Evolutionary conservation across 257 asterid genomes (phyloP).

Genomic region (Knoxia roxburghii): DNA sequence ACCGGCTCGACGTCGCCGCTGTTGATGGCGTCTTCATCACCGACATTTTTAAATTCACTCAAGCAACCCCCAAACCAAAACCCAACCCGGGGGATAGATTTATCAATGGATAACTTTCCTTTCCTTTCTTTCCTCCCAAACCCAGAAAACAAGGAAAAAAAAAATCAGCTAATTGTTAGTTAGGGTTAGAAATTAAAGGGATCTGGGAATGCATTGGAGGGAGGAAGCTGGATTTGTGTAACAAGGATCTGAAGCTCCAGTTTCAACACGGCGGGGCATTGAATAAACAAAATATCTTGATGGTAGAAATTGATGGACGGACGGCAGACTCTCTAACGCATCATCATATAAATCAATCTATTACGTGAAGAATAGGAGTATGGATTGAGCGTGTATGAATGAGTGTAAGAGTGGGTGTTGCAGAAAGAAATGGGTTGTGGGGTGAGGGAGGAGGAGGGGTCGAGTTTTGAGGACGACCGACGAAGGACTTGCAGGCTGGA

Average conservation of each 20-base stretch:
- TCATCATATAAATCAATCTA: no score
- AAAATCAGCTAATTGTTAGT: neutral
- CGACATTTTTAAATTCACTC: constrained; percentile 27
- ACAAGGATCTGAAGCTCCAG: constrained; percentile 20
- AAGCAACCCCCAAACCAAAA: neutral
- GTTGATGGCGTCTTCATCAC: constrained; percentile 35
- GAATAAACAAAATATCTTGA: neutral
- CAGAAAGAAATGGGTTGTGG: neutral
- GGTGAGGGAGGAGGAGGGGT: neutral
- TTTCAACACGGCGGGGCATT: neutral
- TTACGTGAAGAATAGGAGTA: neutral
- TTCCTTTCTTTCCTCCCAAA: neutral
- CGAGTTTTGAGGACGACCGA: constrained; percentile 27
- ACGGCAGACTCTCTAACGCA: neutral
- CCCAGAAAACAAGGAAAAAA: neutral
- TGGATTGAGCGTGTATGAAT: neutral
- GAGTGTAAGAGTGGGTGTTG: neutral
- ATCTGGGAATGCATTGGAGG: constrained; percentile 15
- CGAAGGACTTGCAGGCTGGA: constrained; percentile 21
- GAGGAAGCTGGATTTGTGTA: neutral
- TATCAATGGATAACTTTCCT: neutral
- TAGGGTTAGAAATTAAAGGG: constrained; percentile 3
- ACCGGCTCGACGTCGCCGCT: constrained; percentile 30
- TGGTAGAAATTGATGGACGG: neutral
- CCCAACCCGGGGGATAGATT: neutral